phyloP scores from a whole-genome alignment of 1,284 basidiomycete genomes.

The Mycena sp. region DNA sequence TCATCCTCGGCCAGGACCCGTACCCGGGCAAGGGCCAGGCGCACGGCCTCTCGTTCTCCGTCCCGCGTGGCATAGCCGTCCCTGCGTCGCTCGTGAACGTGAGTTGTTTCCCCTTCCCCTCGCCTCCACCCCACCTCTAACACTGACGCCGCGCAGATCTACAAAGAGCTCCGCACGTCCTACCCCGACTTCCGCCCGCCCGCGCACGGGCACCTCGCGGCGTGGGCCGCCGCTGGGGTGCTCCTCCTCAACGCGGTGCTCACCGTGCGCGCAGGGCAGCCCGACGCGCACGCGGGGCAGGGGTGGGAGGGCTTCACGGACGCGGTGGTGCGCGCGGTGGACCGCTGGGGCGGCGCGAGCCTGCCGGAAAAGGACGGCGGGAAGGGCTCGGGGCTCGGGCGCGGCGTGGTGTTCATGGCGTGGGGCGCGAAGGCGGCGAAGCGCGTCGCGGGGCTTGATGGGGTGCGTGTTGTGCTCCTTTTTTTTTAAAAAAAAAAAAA shows the following conservation, averaged over 20 bases:
- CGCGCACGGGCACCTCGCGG: conserved; percentile 85
- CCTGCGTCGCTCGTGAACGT: conserved; percentile 88
- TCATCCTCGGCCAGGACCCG: conserved; percentile 85
- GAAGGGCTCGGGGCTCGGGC: conserved; percentile 60
- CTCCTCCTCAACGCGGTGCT: conserved; percentile 92
- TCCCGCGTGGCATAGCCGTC: conserved; percentile 74
- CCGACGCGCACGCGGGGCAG: conserved; percentile 85
- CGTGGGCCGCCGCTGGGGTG: conserved; percentile 91
- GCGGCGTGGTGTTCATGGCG: conserved; percentile 86
- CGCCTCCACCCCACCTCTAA: neutral
- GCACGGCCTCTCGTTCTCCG: conserved; percentile 89
- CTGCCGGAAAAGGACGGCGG: conserved; percentile 49
- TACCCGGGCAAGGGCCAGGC: conserved; percentile 77
- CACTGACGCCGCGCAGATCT: conserved; percentile 66
- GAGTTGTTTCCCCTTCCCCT: conserved; percentile 34
- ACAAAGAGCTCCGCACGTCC: conserved; percentile 86
- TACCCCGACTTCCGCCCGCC: conserved; percentile 85
- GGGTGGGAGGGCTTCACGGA: conserved; percentile 93
- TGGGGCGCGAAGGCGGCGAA: conserved; percentile 93
- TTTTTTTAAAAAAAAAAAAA: conserved; percentile 44
- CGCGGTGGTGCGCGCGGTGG: conserved; percentile 72
- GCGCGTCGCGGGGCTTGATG: conserved; percentile 82
- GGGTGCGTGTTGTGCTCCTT: conserved; percentile 37
- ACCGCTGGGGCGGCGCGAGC: conserved; percentile 83
- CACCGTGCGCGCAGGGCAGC: conserved; percentile 79